Evolutionary conservation across 2,329 filamentous ascomycete genomes (phyloP).

Genomic region (Cytospora piceae): DNA sequence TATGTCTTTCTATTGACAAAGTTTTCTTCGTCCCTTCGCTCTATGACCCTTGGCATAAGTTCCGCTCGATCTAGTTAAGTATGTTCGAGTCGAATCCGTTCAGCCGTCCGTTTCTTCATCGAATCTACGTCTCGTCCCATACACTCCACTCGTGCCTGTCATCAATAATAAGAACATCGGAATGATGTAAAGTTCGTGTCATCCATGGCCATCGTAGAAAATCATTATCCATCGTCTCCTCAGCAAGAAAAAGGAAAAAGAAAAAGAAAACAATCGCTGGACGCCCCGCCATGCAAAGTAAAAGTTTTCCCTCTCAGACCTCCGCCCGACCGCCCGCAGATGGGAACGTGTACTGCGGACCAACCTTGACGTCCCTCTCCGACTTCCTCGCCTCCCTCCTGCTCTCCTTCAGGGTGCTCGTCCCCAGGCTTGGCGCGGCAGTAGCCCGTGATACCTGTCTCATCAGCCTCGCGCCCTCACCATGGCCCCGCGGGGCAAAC

Average conservation of each 20-base stretch:
- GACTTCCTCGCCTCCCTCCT: constrained; percentile 38
- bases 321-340: not conserved
- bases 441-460: constrained; percentile 15
- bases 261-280: constrained; percentile 1
- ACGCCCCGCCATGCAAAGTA: constrained; percentile 28
- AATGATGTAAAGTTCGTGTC: constrained; percentile 10
- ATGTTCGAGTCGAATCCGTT: constrained; percentile 1
- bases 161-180: not conserved
- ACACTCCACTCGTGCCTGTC: constrained; percentile 9
- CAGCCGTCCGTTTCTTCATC: constrained; percentile 3
- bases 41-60: not conserved
- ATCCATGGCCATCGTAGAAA: constrained; percentile 13
- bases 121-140: constrained; percentile 17
- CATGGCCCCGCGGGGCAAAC: constrained; percentile 48
- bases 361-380: constrained; percentile 17
- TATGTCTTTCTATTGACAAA: constrained; percentile 15
- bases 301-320: not conserved
- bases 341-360: constrained; percentile 28
- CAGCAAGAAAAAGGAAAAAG: not conserved
- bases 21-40: not conserved
- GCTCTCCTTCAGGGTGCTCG: constrained; percentile 31
- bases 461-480: constrained; percentile 33
- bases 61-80: not conserved
- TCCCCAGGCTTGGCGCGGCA: constrained; percentile 17
- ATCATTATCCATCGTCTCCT: constrained; percentile 15